A percentile compares a stretch with the other conserved stretches of the same genome.
These are phyloP conservation scores for Boletus rubropictus DNA, from an alignment of 768 basidiomycete genomes.

Conservation along the genomic window DNA sequence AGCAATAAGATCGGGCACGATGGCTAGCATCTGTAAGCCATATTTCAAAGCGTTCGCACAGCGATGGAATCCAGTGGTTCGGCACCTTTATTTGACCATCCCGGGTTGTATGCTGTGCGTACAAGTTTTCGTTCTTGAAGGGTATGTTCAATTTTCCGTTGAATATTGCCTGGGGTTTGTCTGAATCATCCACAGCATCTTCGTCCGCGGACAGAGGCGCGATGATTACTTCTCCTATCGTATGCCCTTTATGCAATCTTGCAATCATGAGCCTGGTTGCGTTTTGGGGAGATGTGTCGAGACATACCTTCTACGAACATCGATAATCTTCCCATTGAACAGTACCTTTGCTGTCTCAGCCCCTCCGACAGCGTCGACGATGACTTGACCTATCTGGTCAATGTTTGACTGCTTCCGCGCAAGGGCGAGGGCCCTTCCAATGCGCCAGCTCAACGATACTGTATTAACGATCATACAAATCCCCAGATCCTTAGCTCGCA, in stretches of 20 bases:
- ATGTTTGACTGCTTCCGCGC: slow-evolving; percentile 44
- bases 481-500: slow-evolving; percentile 32
- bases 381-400: slow-evolving; percentile 31
- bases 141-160: slow-evolving; percentile 41
- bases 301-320: slow-evolving; percentile 37
- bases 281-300: background rate
- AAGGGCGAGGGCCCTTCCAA: slow-evolving; percentile 53
- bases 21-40: slow-evolving; percentile 39
- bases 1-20: slow-evolving; percentile 62
- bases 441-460: slow-evolving; percentile 56
- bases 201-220: slow-evolving; percentile 24
- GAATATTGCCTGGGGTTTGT: slow-evolving; percentile 18
- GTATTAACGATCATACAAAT: slow-evolving; percentile 44
- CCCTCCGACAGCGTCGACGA: slow-evolving; percentile 36
- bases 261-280: background rate
- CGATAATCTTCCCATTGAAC: slow-evolving; percentile 57
- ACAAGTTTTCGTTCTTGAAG: slow-evolving; percentile 61
- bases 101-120: slow-evolving; percentile 36
- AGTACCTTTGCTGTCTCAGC: slow-evolving; percentile 34
- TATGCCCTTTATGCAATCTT: slow-evolving; percentile 36
- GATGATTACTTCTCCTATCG: slow-evolving; percentile 35
- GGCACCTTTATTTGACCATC: slow-evolving; percentile 25
- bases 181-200: slow-evolving; percentile 23
- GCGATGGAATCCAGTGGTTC: background rate
- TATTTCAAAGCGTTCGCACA: slow-evolving; percentile 1